Conservation (phyloP, 2,329 filamentous ascomycete species). For the Aureobasidium sp. region DNA sequence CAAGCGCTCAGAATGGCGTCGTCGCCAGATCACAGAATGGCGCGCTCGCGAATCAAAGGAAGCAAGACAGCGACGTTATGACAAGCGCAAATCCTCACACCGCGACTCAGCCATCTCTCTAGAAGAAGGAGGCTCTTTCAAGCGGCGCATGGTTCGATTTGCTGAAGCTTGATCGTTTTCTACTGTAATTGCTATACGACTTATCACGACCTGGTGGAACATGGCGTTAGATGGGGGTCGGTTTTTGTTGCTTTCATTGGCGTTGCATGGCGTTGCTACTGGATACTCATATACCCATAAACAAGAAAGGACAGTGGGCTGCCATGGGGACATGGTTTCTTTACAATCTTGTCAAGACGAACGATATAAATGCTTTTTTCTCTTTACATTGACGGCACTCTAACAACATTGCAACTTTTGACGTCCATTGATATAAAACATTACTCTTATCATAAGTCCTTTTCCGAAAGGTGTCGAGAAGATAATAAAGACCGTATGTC, state of each 20-base stretch:
- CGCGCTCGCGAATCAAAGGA: constrained; percentile 50
- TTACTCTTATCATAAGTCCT: no score
- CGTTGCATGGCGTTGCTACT: not conserved
- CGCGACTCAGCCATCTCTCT: constrained; percentile 10
- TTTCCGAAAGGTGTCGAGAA: no score
- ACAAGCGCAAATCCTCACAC: constrained; percentile 33
- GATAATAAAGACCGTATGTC: no score
- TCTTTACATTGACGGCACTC: no score
- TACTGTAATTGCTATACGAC: not conserved
- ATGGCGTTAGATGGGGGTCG: not conserved
- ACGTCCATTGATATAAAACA: no score
- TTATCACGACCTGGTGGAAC: not conserved
- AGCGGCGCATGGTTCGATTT: constrained; percentile 15
- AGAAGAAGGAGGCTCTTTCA: constrained; percentile 5
- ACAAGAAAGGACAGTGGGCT: not conserved
- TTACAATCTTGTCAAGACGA: not conserved
- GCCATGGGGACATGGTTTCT: not conserved
- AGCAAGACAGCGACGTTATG: constrained; percentile 47
- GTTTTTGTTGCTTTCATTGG: not conserved
- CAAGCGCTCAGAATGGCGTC: constrained; percentile 46
- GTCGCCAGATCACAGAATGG: constrained; percentile 53
- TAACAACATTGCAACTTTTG: no score
- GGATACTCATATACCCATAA: constrained; percentile 1
- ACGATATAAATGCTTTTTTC: not conserved
- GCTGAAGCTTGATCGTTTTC: not conserved